Base-by-base conservation (phyloP, 495 filamentous ascomycete species). In the Pyronema omphalodes region DNA sequence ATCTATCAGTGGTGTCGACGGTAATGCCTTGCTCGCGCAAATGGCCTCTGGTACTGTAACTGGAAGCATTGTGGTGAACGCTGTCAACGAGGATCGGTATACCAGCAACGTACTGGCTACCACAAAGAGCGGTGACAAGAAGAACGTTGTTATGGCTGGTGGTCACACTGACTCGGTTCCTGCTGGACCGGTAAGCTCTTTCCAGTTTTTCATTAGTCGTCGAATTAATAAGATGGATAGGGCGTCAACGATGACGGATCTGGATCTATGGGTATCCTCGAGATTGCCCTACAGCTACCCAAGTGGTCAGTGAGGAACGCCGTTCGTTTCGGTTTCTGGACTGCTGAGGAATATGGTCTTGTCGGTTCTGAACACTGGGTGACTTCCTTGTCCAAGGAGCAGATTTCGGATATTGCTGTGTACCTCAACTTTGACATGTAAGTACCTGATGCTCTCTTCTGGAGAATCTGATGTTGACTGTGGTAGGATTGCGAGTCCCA, bases 381-480 rank as follows among this genome's bases (percentile, higher is more conserved):
- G 57, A 66, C 71, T 19, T 60, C 62, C 18, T 70, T 75, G 50
- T 58, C 67, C 18, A 49, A 67, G 1, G 69, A 68, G 14, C 76
- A 77, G 46, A 67, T 75, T 9, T 68, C 66, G 36, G 77, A 78
- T 60, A 74, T 86, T 56, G 65, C 73, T 1, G 73, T 82, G 3
- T 83, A 84, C 60, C 78, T 86, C 59, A 83, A 86, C 70, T 82
- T 83, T 58, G 82, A 86, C 67, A 86, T 86, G 82, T 81, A 84
- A 55, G 82, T 81, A 41, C 23, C 23, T 29, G 23, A 5, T 2
- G 23, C 23, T 29, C 23, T 29, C 23, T 29, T 29, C 23, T 29
- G 23, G 23, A 29, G 5, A 5, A 29, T 29, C 23, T 29, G 23
- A 29, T 29, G 23, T 29, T 29, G 23, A 29, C 23, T 29, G 1